A percentile compares a stretch with the other conserved stretches of the same genome.
Evolutionary conservation across 805 yeast species (phyloP).

Genomic region (Kluyveromyces lactis): DNA sequence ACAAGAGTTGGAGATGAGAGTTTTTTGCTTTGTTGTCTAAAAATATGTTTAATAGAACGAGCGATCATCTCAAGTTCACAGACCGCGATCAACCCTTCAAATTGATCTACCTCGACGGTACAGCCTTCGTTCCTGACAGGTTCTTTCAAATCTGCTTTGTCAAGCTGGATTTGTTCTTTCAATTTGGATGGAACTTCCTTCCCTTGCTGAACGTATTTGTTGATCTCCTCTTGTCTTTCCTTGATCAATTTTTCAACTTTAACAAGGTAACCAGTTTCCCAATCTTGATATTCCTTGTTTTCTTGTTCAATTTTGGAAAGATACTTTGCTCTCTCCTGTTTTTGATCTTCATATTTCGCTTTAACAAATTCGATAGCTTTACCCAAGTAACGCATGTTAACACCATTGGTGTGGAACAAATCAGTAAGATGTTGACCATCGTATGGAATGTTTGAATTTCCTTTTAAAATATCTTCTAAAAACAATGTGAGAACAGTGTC

Average conservation of each 20-base stretch:
- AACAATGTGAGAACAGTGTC: slow-evolving; percentile 56
- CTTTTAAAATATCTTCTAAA: slow-evolving; percentile 34
- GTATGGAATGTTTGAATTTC: slow-evolving; percentile 53
- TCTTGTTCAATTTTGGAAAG: slow-evolving; percentile 19
- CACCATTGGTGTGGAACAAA: slow-evolving; percentile 70
- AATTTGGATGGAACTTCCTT: slow-evolving; percentile 30
- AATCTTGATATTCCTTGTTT: slow-evolving; percentile 28
- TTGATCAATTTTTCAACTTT: slow-evolving; percentile 26
- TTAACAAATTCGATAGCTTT: slow-evolving; percentile 29
- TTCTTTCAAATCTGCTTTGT: slow-evolving; percentile 27
- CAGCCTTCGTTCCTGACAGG: slow-evolving; percentile 29
- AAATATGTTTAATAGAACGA: slow-evolving; percentile 68
- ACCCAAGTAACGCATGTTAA: slow-evolving; percentile 85
- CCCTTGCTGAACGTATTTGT: slow-evolving; percentile 25
- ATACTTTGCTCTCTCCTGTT: slow-evolving; percentile 14
- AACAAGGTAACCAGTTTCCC: slow-evolving; percentile 25
- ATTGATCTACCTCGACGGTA: slow-evolving; percentile 29
- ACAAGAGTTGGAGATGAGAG: slow-evolving; percentile 44
- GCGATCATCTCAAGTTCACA: slow-evolving; percentile 61
- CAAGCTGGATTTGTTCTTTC: slow-evolving; percentile 26
- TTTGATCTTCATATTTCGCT: slow-evolving; percentile 18
- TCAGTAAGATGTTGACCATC: slow-evolving; percentile 73
- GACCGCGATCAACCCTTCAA: slow-evolving; percentile 40
- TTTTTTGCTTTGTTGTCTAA: slow-evolving; percentile 39
- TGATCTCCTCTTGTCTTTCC: slow-evolving; percentile 30